Evolutionary conservation across 352 stramenopile genomes (phyloP).

Genomic region (Phytophthora parvispora): DNA sequence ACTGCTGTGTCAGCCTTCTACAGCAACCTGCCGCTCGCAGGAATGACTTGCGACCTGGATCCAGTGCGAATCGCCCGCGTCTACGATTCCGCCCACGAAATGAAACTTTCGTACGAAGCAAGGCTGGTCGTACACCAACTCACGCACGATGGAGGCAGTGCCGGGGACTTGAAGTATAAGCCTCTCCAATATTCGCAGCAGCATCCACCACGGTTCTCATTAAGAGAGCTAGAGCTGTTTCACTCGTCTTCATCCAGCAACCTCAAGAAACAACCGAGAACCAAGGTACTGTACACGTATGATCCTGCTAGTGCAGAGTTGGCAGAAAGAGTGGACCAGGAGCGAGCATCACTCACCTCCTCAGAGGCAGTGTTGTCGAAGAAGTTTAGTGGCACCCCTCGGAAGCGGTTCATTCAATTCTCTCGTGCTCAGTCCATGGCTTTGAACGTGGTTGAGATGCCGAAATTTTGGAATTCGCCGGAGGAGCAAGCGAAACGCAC

Average conservation of each 20-base stretch:
- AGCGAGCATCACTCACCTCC: constrained; percentile 27
- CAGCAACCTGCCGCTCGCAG: constrained; percentile 62
- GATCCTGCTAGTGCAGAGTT: constrained; percentile 36
- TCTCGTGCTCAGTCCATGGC: constrained; percentile 46
- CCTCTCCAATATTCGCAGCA: constrained; percentile 75
- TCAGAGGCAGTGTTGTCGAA: constrained; percentile 14
- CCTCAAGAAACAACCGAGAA: constrained; percentile 28
- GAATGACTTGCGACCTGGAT: constrained; percentile 83
- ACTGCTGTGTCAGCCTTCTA: constrained; percentile 70
- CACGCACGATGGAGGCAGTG: constrained; percentile 37
- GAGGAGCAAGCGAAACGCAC: constrained; percentile 42
- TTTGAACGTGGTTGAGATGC: constrained; percentile 49
- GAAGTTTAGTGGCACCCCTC: constrained; percentile 6
- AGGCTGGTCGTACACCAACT: constrained; percentile 64
- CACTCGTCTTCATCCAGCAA: constrained; percentile 32
- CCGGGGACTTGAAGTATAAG: constrained; percentile 76
- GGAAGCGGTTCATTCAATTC: constrained; percentile 23
- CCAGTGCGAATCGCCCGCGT: constrained; percentile 69
- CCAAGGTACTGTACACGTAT: constrained; percentile 43
- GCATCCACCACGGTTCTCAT: constrained; percentile 56
- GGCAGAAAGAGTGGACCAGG: constrained; percentile 28
- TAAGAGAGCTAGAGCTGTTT: constrained; percentile 49
- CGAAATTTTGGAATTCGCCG: constrained; percentile 50
- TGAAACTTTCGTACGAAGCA: constrained; percentile 87
- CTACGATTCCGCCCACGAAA: constrained; percentile 64